Evolutionary conservation across 495 filamentous ascomycete genomes (phyloP).

Genomic region (Sordaria brevicollis): DNA sequence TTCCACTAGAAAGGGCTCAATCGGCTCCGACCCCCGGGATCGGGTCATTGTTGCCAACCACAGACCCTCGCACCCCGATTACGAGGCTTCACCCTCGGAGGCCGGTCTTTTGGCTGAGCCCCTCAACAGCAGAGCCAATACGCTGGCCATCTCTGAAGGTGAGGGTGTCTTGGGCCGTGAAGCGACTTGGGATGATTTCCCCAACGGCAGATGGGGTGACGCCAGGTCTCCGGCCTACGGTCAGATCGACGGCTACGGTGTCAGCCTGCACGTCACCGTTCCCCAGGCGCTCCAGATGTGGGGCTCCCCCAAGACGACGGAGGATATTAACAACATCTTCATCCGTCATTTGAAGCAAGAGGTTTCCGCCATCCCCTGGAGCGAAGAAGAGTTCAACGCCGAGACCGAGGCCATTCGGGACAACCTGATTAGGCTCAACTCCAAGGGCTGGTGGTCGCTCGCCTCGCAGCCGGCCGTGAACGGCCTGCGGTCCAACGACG

Average conservation of each 20-base stretch:
- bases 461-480: slow-evolving; percentile 96
- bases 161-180: slow-evolving; percentile 84
- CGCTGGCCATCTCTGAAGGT: slow-evolving; percentile 85
- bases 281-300: slow-evolving; percentile 71
- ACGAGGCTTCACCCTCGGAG: slow-evolving; percentile 56
- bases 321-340: slow-evolving; percentile 72
- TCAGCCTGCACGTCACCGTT: slow-evolving; percentile 71
- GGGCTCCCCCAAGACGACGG: slow-evolving; percentile 57
- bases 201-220: slow-evolving; percentile 95
- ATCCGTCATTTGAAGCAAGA: slow-evolving; percentile 66
- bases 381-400: slow-evolving; percentile 74
- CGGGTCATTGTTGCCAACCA: slow-evolving; percentile 65
- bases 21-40: slow-evolving; percentile 64
- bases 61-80: slow-evolving; percentile 40
- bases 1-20: slow-evolving; percentile 31
- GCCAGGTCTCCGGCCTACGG: slow-evolving; percentile 84
- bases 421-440: slow-evolving; percentile 63
- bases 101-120: slow-evolving; percentile 50
- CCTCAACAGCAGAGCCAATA: slow-evolving; percentile 61
- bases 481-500: slow-evolving; percentile 61
- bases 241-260: slow-evolving; percentile 92
- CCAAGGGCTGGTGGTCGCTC: slow-evolving; percentile 89
- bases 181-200: slow-evolving; percentile 98
- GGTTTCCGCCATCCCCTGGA: slow-evolving; percentile 78
- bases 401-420: slow-evolving; percentile 73